Conservation (phyloP, 2,329 filamentous ascomycete species). For the Tolypocladium tundrense region DNA sequence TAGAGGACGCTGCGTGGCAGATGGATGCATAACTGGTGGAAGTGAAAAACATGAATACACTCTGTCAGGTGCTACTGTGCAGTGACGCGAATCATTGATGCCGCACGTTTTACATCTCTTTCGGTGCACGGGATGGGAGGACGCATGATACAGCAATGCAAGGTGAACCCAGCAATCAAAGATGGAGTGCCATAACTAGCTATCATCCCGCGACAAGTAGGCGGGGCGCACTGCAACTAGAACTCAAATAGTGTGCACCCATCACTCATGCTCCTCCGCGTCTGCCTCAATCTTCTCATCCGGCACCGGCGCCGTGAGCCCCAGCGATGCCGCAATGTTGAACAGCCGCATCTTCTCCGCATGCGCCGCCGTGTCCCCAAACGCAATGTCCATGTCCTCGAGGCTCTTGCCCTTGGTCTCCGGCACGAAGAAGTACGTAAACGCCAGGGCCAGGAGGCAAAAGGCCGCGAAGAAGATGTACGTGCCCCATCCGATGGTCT, state of each 20-base stretch:
- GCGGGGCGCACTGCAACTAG: too few species aligned
- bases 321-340: constrained; percentile 14
- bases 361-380: constrained; percentile 26
- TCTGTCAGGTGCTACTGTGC: too few species aligned
- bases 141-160: too few species aligned
- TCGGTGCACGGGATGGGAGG: too few species aligned
- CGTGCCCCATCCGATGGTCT: constrained; percentile 38
- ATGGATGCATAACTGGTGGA: too few species aligned
- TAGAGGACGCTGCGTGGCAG: background rate
- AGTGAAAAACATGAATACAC: too few species aligned
- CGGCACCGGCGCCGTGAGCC: constrained; percentile 12
- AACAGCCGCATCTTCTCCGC: constrained; percentile 21
- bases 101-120: too few species aligned
- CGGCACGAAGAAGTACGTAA: constrained; percentile 44
- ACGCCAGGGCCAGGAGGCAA: constrained; percentile 36
- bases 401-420: constrained; percentile 46
- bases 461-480: constrained; percentile 53
- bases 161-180: too few species aligned
- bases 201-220: background rate
- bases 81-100: too few species aligned
- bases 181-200: too few species aligned
- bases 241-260: background rate
- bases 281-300: constrained; percentile 8
- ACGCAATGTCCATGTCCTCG: constrained; percentile 44
- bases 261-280: background rate